phyloP scores from a whole-genome alignment of 2,329 filamentous ascomycete genomes.

The Colletotrichum brevisporum region DNA sequence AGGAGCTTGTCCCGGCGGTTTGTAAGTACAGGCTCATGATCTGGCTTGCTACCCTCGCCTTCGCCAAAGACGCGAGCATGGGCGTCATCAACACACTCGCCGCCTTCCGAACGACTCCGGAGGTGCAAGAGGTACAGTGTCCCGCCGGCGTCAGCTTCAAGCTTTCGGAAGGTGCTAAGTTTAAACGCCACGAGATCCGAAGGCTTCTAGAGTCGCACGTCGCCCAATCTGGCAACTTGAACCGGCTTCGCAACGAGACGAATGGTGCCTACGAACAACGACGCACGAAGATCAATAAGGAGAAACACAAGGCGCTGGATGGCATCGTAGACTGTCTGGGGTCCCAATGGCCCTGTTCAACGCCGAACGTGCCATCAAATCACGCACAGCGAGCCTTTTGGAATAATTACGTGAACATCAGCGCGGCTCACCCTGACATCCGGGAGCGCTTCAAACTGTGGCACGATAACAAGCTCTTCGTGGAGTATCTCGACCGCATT shows the following conservation, averaged over 20 bases:
- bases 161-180: background rate
- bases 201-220: no score
- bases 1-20: background rate
- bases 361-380: background rate
- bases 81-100: constrained; percentile 39
- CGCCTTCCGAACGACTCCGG: background rate
- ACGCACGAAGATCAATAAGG: background rate
- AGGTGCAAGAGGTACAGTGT: background rate
- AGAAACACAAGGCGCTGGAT: background rate
- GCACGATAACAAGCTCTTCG: constrained; percentile 46
- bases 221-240: no score
- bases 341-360: constrained; percentile 1
- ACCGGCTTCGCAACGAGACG: no score
- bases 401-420: background rate
- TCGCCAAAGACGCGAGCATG: constrained; percentile 19
- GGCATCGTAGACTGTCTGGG: background rate
- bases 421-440: background rate
- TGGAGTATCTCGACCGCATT: constrained; percentile 44
- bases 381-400: background rate
- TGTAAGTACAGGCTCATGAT: constrained; percentile 38
- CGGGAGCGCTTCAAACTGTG: constrained; percentile 35
- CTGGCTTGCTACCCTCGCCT: constrained; percentile 44
- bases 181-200: no score
- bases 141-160: background rate
- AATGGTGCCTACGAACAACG: background rate